phyloP scores from a whole-genome alignment of 2,329 filamentous ascomycete genomes.

The Aspergillus sergii region DNA sequence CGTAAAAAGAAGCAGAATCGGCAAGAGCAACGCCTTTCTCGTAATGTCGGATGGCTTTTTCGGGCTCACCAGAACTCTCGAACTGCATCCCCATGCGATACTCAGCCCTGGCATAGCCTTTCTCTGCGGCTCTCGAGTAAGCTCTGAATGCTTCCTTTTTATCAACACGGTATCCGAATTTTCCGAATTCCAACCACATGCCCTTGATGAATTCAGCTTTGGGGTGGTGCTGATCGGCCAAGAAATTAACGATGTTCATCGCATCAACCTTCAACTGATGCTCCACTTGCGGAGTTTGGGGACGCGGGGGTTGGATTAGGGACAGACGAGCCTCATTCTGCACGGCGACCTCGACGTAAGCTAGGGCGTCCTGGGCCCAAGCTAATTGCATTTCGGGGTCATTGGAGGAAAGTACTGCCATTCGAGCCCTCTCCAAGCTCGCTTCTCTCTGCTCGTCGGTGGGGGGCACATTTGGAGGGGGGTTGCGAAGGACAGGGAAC shows the following conservation, averaged over 20 bases:
- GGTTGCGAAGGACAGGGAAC: constrained; percentile 79
- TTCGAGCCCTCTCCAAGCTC: constrained; percentile 80
- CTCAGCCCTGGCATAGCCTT: constrained; percentile 84
- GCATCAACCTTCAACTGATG: constrained; percentile 87
- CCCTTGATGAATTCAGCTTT: constrained; percentile 92
- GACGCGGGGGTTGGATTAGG: constrained; percentile 61
- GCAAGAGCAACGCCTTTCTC: constrained; percentile 74
- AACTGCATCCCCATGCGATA: constrained; percentile 99
- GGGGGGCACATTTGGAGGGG: constrained; percentile 84
- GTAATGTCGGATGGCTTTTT: constrained; percentile 90
- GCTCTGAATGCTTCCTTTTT: constrained; percentile 91
- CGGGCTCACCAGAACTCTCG: constrained; percentile 89
- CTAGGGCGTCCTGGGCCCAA: constrained; percentile 91
- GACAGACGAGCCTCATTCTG: constrained; percentile 73
- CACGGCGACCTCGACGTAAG: constrained; percentile 81
- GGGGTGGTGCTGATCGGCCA: constrained; percentile 88
- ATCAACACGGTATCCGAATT: constrained; percentile 86
- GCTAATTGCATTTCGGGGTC: constrained; percentile 95
- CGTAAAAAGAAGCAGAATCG: constrained; percentile 83
- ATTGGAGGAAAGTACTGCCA: constrained; percentile 85
- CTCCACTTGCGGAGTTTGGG: constrained; percentile 81
- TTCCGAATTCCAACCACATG: constrained; percentile 98
- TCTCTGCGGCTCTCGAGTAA: constrained; percentile 82
- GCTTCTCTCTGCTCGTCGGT: constrained; percentile 93
- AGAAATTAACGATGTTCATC: constrained; percentile 85